Base-by-base conservation (phyloP, 2,329 filamentous ascomycete species). In the Dactylellina leptospora region DNA sequence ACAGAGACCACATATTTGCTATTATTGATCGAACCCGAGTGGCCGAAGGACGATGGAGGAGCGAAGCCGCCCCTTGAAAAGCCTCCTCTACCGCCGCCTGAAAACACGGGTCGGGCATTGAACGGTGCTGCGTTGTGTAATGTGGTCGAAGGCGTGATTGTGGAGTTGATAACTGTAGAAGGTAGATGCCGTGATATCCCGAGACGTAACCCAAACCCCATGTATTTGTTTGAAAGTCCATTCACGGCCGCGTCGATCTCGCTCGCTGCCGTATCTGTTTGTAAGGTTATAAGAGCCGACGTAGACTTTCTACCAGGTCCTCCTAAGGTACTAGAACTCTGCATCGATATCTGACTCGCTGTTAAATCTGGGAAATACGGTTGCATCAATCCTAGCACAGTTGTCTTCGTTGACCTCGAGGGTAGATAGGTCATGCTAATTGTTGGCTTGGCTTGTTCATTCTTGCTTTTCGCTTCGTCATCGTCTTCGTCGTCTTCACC, bases 201-300 rank as follows among this genome's bases (percentile, higher is more conserved):
- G 1, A 97, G 83, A 79, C 93, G 89, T 81, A 89, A 92, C 3
- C 93, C 93, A 78, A 87, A 92, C 13, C 93, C 93, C 13, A 96
- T 82, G 78, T 97, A 96, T 27, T 56, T 69, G 28, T 95, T 92
- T 78, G 96, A 91, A 28, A 96, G 81, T 2, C 85, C 81, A 77
- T 88, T 93, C 56, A 96, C 90, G 0, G 88, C 86, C 2, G 86
- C 84, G 77, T 97, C 92, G 59, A 97, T 93, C 63, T 96, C 91
- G 22, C 88, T 90, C 0, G 89, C 90, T 0, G 92, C 86, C 0
- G 92, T 95, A 74, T 95, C 91, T 66, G 90, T 87, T 0, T 90
- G 87, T 27, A 96, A 81, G 0, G 90, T 92, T 47, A 95, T 89
- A 76, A 96, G 91, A 3, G 92, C 92, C 13, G 90, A 85, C 30